Percentiles rank a stretch among this genome's conserved stretches.
phyloP scores from a whole-genome alignment of 2,329 filamentous ascomycete species.

The Fusarium proliferatum region DNA sequence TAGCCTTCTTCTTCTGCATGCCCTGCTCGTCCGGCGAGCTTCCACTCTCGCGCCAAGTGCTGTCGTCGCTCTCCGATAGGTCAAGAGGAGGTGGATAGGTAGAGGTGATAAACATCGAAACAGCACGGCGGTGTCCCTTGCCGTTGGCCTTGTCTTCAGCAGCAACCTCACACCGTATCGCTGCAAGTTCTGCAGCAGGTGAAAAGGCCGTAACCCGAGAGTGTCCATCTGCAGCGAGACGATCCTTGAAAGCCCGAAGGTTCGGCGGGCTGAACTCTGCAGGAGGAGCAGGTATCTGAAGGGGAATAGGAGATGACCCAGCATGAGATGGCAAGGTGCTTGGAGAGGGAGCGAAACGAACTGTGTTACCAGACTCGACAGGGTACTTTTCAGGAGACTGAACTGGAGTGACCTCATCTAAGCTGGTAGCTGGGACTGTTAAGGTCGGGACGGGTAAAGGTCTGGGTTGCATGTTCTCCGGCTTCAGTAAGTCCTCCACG shows the following conservation, averaged over 20 bases:
- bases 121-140: conserved; percentile 16
- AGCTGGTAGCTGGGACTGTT: neutral
- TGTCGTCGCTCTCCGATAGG: conserved; percentile 10
- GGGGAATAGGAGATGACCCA: conserved; percentile 6
- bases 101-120: conserved; percentile 4
- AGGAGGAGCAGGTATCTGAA: conserved; percentile 2
- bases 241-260: conserved; percentile 13
- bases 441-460: neutral
- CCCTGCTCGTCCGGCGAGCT: conserved; percentile 13
- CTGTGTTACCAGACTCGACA: neutral
- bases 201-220: conserved; percentile 9
- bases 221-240: conserved; percentile 1
- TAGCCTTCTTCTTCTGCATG: neutral
- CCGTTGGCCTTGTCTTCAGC: neutral
- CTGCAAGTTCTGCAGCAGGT: conserved; percentile 13
- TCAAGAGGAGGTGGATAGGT: neutral
- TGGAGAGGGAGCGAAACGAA: conserved; percentile 13
- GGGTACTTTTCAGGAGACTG: conserved; percentile 10
- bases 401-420: conserved; percentile 12
- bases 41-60: conserved; percentile 4
- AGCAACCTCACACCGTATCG: conserved; percentile 11
- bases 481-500: neutral
- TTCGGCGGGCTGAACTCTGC: neutral
- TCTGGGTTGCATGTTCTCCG: neutral
- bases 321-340: neutral